These are phyloP conservation scores for Naumovozyma dairenensis DNA, from an alignment of 805 yeast species.

Conservation along the genomic window DNA sequence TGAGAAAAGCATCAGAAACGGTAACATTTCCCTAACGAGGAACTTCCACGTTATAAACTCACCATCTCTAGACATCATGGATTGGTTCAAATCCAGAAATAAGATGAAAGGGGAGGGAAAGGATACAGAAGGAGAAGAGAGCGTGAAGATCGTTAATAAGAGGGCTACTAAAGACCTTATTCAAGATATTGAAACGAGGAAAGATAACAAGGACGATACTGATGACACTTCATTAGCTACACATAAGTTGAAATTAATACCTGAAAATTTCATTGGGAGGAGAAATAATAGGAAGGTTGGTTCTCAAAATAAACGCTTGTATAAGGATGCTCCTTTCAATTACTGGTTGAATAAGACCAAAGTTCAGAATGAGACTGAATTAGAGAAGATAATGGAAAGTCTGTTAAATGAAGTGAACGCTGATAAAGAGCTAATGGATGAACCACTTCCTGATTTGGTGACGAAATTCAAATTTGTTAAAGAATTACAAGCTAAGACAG, in stretches of 20 bases:
- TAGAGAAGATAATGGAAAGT: slow-evolving; percentile 18
- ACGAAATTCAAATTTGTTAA: slow-evolving; percentile 30
- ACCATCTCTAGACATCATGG: slow-evolving; percentile 24
- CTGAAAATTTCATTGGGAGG: slow-evolving; percentile 24
- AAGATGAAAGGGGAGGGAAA: slow-evolving; percentile 18
- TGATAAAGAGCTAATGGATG: slow-evolving; percentile 7
- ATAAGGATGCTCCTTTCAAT: slow-evolving; percentile 24
- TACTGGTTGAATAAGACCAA: slow-evolving; percentile 28
- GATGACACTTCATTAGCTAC: not conserved
- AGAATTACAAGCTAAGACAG: slow-evolving; percentile 29
- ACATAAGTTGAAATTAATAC: slow-evolving; percentile 17
- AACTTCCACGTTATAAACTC: too few species aligned
- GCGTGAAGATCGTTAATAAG: too few species aligned
- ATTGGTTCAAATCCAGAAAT: slow-evolving; percentile 29
- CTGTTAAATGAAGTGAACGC: slow-evolving; percentile 5
- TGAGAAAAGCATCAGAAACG: too few species aligned
- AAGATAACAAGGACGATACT: slow-evolving; percentile 23
- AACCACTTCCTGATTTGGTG: slow-evolving; percentile 22
- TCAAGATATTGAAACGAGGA: slow-evolving; percentile 29
- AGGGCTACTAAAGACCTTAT: slow-evolving; percentile 29
- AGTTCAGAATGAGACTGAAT: slow-evolving; percentile 17
- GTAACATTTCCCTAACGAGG: too few species aligned
- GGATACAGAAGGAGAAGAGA: slow-evolving; percentile 7
- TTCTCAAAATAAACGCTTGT: slow-evolving; percentile 5
- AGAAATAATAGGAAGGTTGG: slow-evolving; percentile 13